A percentile compares a stretch with the other conserved stretches of the same genome.
These are phyloP conservation scores for Cryptosporidium tyzzeri DNA, from an alignment of 169 alveolate genomes.

Conservation along the genomic window DNA sequence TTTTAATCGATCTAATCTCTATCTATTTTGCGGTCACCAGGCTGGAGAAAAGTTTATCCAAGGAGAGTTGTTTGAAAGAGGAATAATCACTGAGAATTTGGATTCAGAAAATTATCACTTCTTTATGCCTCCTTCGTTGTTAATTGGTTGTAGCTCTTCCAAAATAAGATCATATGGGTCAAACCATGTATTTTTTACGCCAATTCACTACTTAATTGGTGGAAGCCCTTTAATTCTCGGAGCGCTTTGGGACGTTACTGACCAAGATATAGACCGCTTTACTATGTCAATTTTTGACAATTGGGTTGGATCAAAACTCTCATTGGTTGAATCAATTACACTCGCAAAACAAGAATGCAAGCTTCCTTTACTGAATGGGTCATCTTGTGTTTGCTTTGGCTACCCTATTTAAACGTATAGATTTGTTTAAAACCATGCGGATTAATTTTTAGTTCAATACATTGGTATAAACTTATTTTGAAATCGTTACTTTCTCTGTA, in stretches of 20 bases:
- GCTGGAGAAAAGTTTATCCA: slow-evolving; percentile 66
- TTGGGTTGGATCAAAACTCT: slow-evolving; percentile 45
- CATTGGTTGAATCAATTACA: slow-evolving; percentile 54
- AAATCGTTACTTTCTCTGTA: not conserved
- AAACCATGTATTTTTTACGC: slow-evolving; percentile 42
- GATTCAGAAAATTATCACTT: not conserved
- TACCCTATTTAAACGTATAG: slow-evolving; percentile 16
- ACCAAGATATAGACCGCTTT: slow-evolving; percentile 72
- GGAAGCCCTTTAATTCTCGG: slow-evolving; percentile 73
- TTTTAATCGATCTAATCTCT: slow-evolving; percentile 20
- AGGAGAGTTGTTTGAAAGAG: slow-evolving; percentile 62
- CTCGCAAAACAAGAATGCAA: slow-evolving; percentile 52
- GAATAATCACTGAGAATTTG: not conserved
- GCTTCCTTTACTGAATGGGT: slow-evolving; percentile 61
- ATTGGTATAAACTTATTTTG: not conserved
- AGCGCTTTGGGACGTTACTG: slow-evolving; percentile 75
- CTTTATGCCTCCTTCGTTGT: slow-evolving; percentile 58
- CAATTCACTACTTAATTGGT: slow-evolving; percentile 65
- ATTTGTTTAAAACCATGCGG: no score
- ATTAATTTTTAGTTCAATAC: not conserved
- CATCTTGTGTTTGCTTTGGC: slow-evolving; percentile 70
- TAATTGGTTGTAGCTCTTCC: slow-evolving; percentile 73
- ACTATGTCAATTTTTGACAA: slow-evolving; percentile 68
- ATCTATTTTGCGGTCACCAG: slow-evolving; percentile 72
- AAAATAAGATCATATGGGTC: slow-evolving; percentile 65